Evolutionary conservation across 305 asterid species (phyloP).

Genomic region (Solanum chacoense): DNA sequence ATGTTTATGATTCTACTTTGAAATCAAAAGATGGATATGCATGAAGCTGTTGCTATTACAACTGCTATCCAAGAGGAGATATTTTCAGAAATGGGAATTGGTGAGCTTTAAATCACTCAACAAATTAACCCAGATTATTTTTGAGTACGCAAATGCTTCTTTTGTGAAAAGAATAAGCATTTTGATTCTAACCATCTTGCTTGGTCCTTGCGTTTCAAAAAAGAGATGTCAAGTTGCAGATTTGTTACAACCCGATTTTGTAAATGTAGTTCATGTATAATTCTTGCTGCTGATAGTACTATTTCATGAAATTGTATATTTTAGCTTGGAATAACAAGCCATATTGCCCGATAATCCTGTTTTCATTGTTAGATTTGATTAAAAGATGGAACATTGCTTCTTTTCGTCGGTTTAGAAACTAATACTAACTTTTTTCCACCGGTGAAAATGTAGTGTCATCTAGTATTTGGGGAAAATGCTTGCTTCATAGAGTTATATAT

Average conservation of each 20-base stretch:
- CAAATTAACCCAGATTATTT: not conserved
- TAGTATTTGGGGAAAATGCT: not conserved
- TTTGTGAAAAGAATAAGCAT: not conserved
- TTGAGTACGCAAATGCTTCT: not conserved
- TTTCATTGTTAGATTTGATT: not conserved
- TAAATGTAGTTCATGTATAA: not conserved
- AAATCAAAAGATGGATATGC: not conserved
- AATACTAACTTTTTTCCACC: not conserved
- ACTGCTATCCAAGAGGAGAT: constrained; percentile 81
- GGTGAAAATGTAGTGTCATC: not conserved
- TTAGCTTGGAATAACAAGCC: not conserved
- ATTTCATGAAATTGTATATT: too few relatives aligned
- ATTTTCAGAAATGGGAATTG: constrained; percentile 72
- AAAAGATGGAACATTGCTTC: not conserved
- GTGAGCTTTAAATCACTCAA: constrained; percentile 17
- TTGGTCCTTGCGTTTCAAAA: not conserved
- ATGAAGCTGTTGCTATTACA: constrained; percentile 84
- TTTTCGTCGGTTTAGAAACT: not conserved
- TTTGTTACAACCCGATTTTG: not conserved
- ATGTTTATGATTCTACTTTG: not conserved
- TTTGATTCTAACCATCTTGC: not conserved
- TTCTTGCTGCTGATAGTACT: too few relatives aligned
- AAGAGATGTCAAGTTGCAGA: not conserved
- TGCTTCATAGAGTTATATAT: not conserved
- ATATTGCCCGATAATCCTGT: not conserved